Conservation (phyloP, 2,329 filamentous ascomycete genomes). For the Orbilia oligospora region DNA sequence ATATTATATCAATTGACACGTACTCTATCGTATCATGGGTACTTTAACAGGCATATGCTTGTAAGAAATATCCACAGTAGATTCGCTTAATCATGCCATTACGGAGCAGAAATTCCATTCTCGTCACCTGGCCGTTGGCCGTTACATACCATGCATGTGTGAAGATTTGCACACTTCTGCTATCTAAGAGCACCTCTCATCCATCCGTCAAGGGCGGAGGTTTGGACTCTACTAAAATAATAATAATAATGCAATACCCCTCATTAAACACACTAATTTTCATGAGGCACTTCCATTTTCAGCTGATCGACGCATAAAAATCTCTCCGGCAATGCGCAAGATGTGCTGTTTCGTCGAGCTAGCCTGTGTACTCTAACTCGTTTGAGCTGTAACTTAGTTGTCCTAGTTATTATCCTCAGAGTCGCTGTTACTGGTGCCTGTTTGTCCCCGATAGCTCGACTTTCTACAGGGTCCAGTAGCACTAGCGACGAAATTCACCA, state of each 20-base stretch:
- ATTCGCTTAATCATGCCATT: constrained; percentile 53
- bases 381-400: constrained; percentile 27
- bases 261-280: constrained; percentile 42
- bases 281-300: constrained; percentile 54
- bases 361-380: constrained; percentile 28
- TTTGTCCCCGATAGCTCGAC: constrained; percentile 18
- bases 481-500: constrained; percentile 18
- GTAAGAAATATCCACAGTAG: constrained; percentile 27
- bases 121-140: constrained; percentile 18
- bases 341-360: constrained; percentile 38
- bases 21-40: constrained; percentile 34
- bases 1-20: constrained; percentile 14
- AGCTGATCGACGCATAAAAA: constrained; percentile 51
- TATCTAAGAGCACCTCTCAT: constrained; percentile 26
- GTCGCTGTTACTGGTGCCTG: constrained; percentile 44
- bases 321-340: constrained; percentile 29
- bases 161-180: constrained; percentile 10
- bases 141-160: constrained; percentile 14
- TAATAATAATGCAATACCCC: constrained; percentile 7
- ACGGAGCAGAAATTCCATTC: constrained; percentile 8
- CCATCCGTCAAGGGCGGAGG: constrained; percentile 38
- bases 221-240: constrained; percentile 1
- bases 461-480: not conserved
- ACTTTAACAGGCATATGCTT: constrained; percentile 42
- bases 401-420: constrained; percentile 26